A percentile compares a stretch with the other conserved stretches of the same genome.
phyloP scores from a whole-genome alignment of 176 grass and related monocot species.

The Triticum aestivum region DNA sequence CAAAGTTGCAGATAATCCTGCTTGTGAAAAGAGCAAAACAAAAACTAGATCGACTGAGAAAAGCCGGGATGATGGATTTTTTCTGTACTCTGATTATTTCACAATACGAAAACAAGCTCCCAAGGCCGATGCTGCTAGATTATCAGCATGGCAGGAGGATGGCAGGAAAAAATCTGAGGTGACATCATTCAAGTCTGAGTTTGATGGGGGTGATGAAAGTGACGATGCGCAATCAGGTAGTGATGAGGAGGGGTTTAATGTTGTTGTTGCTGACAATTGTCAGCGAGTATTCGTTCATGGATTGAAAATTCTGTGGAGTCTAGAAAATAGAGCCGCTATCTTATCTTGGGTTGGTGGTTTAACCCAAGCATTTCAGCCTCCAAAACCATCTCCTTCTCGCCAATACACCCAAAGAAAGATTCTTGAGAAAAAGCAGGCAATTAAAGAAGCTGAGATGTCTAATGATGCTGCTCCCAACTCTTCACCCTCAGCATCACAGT shows the following conservation, averaged over 20 bases:
- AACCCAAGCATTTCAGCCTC: conserved; percentile 85
- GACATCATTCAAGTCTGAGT: conserved; percentile 55
- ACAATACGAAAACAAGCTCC: conserved; percentile 92
- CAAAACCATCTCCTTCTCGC: conserved; percentile 85
- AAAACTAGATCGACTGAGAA: conserved; percentile 57
- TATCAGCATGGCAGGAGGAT: conserved; percentile 81
- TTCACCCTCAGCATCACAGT: conserved; percentile 41
- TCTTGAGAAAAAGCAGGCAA: conserved; percentile 59
- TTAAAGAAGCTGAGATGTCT: conserved; percentile 57
- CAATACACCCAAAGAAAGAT: conserved; percentile 83
- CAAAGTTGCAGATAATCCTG: conserved; percentile 42
- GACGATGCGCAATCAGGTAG: conserved; percentile 71
- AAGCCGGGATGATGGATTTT: conserved; percentile 69
- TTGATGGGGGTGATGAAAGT: conserved; percentile 57
- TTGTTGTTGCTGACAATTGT: conserved; percentile 93
- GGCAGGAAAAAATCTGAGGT: conserved; percentile 68
- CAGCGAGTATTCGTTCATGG: conserved; percentile 94
- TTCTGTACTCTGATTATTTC: conserved; percentile 93
- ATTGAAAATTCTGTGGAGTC: conserved; percentile 90
- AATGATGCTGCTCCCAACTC: conserved; percentile 39
- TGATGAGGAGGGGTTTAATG: conserved; percentile 95
- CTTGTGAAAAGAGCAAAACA: conserved; percentile 52
- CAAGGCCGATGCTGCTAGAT: conserved; percentile 79
- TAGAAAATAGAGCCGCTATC: conserved; percentile 84
- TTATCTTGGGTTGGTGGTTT: conserved; percentile 72